Evolutionary conservation across 2,329 filamentous ascomycete genomes (phyloP), one percentile per base, ranked within the genome.

Genomic region (Xylogone sp.): DNA sequence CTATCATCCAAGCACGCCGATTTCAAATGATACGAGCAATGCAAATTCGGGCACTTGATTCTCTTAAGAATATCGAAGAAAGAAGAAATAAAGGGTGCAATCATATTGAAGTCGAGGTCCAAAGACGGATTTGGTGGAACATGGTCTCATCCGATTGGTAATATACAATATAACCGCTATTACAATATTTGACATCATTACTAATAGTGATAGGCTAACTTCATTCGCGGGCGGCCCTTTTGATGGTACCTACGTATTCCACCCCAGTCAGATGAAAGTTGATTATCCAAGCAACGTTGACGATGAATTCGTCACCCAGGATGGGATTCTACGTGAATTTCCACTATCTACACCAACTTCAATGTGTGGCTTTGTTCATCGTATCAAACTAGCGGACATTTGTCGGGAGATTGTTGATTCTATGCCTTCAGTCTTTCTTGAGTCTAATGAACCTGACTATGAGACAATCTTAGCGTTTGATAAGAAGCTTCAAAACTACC

Each of bases 61-160:
- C 45, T 4, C 19, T 45, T 27, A 44, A 49, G 24, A 6, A 21
- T 27, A 34, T 24, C 16, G 46, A 48, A 18, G 46, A 48, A 42
- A 45, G 50, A 44, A 43, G 43, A 27, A 7, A 8, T 13, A 43
- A 52, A 34, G 46, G 46, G 13, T 52, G 50, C n/a, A 45, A 52
- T 44, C 43, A 48, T 34, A 46, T 53, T 22, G 52, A 54, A 22
- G 19, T 53, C 10, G 50, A 54, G 49, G 24, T 54, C n/a, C 43
- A 49, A n/a, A 39, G 52, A 18, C 50, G 52, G 6, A 24, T 52
- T 31, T 54, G 52, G 52, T 54, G 52, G 52, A 42, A 53, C 31
- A 52, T 54, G 27, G 52, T 54, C 9, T 27, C 52, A 21, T 44
- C 45, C 27, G 52, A 54, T 43, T 54, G 52, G 52, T 54, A 45